Conservation (phyloP, 352 stramenopile genomes). For the Pythium dissimile region DNA sequence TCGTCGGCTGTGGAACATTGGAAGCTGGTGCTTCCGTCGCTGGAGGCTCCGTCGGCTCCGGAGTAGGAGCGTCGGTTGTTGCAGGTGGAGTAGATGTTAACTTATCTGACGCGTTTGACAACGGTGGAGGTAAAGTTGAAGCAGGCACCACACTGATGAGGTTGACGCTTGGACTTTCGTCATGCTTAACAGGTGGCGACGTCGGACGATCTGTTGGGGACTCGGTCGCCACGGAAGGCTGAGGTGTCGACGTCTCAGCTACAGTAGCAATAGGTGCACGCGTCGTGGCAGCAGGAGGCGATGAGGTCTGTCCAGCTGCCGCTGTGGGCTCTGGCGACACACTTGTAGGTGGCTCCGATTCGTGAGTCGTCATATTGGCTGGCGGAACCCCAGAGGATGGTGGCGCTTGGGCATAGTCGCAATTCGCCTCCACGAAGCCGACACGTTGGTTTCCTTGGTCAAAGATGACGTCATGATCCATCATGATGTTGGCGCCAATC, state of each 20-base stretch:
- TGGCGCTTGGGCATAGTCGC: slow-evolving; percentile 22
- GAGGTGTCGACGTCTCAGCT: slow-evolving; percentile 1
- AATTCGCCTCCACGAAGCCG: slow-evolving; percentile 75
- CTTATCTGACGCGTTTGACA: background rate
- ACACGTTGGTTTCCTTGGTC: slow-evolving; percentile 67
- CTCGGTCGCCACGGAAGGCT: too few species aligned
- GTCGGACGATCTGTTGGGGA: slow-evolving; percentile 13
- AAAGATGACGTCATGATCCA: slow-evolving; percentile 80
- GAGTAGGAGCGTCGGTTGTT: slow-evolving; percentile 5
- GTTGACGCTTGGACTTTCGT: background rate
- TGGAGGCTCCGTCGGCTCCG: background rate
- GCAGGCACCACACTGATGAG: background rate
- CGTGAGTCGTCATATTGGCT: slow-evolving; percentile 3
- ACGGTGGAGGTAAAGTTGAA: background rate
- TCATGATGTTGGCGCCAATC: slow-evolving; percentile 84
- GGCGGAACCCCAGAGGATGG: background rate
- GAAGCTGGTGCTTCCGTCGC: background rate
- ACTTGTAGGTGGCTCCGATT: slow-evolving; percentile 3
- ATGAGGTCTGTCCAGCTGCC: background rate
- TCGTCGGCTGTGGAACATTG: background rate
- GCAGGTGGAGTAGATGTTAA: background rate
- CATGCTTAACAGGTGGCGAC: background rate
- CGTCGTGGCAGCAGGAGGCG: background rate
- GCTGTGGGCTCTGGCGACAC: slow-evolving; percentile 1
- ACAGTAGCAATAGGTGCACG: slow-evolving; percentile 1